A percentile compares a stretch with the other conserved stretches of the same genome.
Conservation (phyloP, 2,329 filamentous ascomycete species). For the Alternaria metachromatica region DNA sequence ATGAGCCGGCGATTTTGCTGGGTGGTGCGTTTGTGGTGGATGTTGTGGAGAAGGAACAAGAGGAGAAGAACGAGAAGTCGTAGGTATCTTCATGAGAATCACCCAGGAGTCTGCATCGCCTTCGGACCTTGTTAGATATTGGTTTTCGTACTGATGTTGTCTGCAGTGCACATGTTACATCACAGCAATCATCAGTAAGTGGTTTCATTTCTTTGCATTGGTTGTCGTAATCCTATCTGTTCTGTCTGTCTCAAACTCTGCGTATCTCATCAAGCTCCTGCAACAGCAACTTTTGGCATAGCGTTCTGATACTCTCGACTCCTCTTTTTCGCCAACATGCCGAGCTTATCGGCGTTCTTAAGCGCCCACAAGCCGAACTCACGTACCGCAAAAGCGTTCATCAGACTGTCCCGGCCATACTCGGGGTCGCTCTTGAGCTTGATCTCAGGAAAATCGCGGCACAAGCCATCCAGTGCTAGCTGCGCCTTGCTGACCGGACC, state of each 20-base stretch:
- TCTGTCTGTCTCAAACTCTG: not conserved
- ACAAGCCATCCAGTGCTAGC: constrained; percentile 39
- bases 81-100: not conserved
- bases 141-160: not conserved
- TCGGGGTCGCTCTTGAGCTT: constrained; percentile 19
- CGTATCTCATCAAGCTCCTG: not conserved
- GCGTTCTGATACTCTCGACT: constrained; percentile 33
- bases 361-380: constrained; percentile 58
- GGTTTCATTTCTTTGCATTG: not conserved
- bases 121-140: not conserved
- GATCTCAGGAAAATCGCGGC: constrained; percentile 23
- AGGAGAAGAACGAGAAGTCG: constrained; percentile 19
- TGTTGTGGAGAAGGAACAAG: constrained; percentile 52
- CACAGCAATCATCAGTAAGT: not conserved
- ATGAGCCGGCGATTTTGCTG: constrained; percentile 60
- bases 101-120: not conserved
- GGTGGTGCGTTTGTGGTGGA: constrained; percentile 60
- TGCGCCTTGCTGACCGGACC: constrained; percentile 40
- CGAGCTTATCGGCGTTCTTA: constrained; percentile 48
- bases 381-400: constrained; percentile 58
- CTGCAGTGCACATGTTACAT: not conserved
- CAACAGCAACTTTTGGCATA: not conserved
- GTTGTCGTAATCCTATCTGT: not conserved
- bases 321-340: constrained; percentile 45
- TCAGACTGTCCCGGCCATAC: constrained; percentile 56